phyloP scores from a whole-genome alignment of 305 asterid species.

The Andrographis paniculata region DNA sequence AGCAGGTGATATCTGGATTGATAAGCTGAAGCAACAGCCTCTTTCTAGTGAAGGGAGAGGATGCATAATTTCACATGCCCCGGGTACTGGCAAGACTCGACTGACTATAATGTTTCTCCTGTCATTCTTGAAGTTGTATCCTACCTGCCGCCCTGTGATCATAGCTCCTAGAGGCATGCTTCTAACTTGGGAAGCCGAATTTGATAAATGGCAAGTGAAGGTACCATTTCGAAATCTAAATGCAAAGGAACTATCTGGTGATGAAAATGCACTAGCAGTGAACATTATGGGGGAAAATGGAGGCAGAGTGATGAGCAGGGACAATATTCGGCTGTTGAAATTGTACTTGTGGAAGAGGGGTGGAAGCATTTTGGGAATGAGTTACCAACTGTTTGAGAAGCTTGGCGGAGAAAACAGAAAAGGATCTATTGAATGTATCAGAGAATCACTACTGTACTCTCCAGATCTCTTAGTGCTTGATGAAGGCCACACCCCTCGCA shows the following conservation, averaged over 20 bases:
- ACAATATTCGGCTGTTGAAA: conserved; percentile 30
- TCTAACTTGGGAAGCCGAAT: conserved; percentile 52
- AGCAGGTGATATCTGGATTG: conserved; percentile 39
- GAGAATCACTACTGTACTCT: conserved; percentile 31
- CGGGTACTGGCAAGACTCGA: conserved; percentile 73
- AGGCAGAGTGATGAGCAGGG: not conserved
- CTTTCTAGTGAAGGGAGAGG: conserved; percentile 34
- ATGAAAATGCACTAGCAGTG: conserved; percentile 24
- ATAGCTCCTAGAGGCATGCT: conserved; percentile 74
- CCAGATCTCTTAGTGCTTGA: conserved; percentile 62
- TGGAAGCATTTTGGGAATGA: conserved; percentile 39
- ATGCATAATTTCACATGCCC: conserved; percentile 83
- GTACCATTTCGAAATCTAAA: conserved; percentile 51
- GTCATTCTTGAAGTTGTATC: conserved; percentile 43
- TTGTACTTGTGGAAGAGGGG: conserved; percentile 39
- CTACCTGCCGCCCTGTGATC: conserved; percentile 45
- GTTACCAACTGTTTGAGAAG: conserved; percentile 38
- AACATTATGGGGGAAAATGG: conserved; percentile 2
- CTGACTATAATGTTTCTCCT: conserved; percentile 50
- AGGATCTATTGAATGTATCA: conserved; percentile 12
- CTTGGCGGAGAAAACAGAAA: conserved; percentile 24
- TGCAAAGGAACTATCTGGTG: conserved; percentile 22
- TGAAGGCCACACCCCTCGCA: conserved; percentile 79
- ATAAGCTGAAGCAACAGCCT: conserved; percentile 24
- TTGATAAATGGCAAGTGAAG: conserved; percentile 41